A percentile compares a stretch with the other conserved stretches of the same genome.
Evolutionary conservation across 2,329 filamentous ascomycete species (phyloP).

Genomic region (Blastomyces parvus): DNA sequence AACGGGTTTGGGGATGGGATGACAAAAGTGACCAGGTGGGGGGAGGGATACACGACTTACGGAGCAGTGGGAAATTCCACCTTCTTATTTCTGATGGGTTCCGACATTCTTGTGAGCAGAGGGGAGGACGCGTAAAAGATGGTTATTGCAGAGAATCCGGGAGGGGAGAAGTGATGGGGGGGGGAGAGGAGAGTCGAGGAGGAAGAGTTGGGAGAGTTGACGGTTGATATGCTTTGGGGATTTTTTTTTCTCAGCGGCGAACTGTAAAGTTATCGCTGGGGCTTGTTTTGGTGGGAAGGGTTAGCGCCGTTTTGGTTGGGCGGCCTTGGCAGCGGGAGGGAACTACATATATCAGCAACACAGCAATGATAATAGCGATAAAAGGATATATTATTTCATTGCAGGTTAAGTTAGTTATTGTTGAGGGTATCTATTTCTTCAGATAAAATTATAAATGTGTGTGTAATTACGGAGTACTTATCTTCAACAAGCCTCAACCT

Average conservation of each 20-base stretch:
- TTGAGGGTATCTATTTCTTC: neutral
- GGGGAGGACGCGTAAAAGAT: slow-evolving; percentile 12
- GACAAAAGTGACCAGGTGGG: slow-evolving; percentile 2
- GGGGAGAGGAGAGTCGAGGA: slow-evolving; percentile 19
- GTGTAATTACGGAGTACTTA: too few species aligned
- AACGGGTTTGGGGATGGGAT: neutral
- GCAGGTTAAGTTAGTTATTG: too few species aligned
- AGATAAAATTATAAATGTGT: neutral
- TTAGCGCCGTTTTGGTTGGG: slow-evolving; percentile 34
- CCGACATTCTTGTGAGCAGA: slow-evolving; percentile 45
- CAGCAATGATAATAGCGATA: too few species aligned
- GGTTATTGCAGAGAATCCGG: slow-evolving; percentile 16
- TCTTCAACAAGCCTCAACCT: too few species aligned
- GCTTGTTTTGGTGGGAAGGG: slow-evolving; percentile 34
- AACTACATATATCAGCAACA: neutral
- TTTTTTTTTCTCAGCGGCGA: slow-evolving; percentile 13
- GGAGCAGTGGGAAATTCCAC: slow-evolving; percentile 52
- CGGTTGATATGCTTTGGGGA: slow-evolving; percentile 5
- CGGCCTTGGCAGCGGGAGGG: slow-evolving; percentile 27
- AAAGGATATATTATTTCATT: too few species aligned
- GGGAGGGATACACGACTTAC: slow-evolving; percentile 40
- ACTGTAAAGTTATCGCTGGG: too few species aligned
- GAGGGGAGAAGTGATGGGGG: slow-evolving; percentile 17
- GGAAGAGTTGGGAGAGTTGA: slow-evolving; percentile 8
- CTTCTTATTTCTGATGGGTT: slow-evolving; percentile 60